phyloP scores from a whole-genome alignment of 257 asterid genomes.

The Gentiana straminea region DNA sequence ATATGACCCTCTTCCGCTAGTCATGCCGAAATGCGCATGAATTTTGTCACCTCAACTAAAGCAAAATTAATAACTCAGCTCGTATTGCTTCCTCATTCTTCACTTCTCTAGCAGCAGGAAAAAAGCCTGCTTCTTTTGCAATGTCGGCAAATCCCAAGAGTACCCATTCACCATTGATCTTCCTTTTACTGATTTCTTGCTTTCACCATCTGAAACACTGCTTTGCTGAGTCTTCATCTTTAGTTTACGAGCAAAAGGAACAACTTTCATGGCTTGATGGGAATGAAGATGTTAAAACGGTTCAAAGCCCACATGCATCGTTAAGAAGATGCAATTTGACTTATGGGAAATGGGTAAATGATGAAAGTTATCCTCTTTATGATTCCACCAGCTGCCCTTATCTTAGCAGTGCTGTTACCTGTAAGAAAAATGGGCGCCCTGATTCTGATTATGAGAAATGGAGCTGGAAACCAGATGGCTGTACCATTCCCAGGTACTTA shows the following conservation, averaged over 20 bases:
- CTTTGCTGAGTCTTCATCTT: constrained; percentile 23
- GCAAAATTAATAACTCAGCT: background rate
- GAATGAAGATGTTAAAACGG: constrained; percentile 38
- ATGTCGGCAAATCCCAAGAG: constrained; percentile 21
- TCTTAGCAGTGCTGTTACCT: constrained; percentile 57
- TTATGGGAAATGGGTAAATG: constrained; percentile 73
- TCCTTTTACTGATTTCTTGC: constrained; percentile 12
- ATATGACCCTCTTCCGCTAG: constrained; percentile 31
- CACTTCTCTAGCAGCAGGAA: background rate
- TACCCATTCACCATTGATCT: constrained; percentile 9
- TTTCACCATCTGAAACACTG: constrained; percentile 2
- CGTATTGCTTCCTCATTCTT: background rate
- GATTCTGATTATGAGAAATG: constrained; percentile 83
- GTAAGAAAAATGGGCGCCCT: constrained; percentile 72
- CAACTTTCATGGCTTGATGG: constrained; percentile 55
- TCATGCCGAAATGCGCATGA: constrained; percentile 34
- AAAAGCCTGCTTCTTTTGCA: constrained; percentile 3
- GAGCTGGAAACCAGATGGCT: constrained; percentile 73
- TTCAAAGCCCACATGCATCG: constrained; percentile 41
- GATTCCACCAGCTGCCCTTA: constrained; percentile 63
- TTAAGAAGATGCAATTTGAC: constrained; percentile 48
- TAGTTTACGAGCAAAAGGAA: constrained; percentile 29
- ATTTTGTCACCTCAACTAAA: constrained; percentile 14
- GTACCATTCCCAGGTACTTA: constrained; percentile 67
- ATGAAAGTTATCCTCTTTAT: constrained; percentile 67